Conservation (phyloP, 1,284 basidiomycete genomes). For the Ceratobasidium sp. region DNA sequence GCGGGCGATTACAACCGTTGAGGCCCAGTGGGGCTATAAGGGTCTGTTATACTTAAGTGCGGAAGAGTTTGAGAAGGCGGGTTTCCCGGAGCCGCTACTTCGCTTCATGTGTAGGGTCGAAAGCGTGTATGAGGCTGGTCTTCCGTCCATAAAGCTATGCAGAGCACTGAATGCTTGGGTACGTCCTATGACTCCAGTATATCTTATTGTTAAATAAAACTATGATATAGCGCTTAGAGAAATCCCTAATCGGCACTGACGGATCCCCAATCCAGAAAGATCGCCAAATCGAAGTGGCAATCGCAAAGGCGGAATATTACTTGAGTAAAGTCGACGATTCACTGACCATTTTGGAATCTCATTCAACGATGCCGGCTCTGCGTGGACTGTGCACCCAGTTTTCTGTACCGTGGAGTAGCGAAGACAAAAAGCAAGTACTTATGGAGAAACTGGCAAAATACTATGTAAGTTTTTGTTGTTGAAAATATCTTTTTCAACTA, state of each 20-base stretch:
- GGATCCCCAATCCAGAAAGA: too few species aligned
- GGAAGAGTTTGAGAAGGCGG: neutral
- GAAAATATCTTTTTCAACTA: too few species aligned
- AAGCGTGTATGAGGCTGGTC: slow-evolving; percentile 1
- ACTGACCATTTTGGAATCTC: neutral
- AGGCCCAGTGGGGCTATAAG: neutral
- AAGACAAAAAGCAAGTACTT: neutral
- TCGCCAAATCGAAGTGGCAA: too few species aligned
- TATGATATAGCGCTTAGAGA: too few species aligned
- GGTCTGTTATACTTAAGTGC: neutral
- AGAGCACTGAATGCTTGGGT: neutral
- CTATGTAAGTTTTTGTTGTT: neutral
- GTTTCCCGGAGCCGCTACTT: neutral
- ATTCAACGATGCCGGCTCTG: neutral
- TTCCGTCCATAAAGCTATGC: too few species aligned
- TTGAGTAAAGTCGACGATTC: neutral
- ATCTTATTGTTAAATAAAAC: neutral
- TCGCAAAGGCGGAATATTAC: too few species aligned
- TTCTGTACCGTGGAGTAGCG: neutral
- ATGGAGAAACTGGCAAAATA: neutral
- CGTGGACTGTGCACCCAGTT: neutral
- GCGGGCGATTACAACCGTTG: neutral
- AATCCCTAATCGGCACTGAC: too few species aligned
- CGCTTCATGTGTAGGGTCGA: neutral
- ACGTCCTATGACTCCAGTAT: neutral